Evolutionary conservation across 805 yeast genomes (phyloP), one percentile per base, ranked within the genome.

Genomic region (Candida methanosorbosa): DNA sequence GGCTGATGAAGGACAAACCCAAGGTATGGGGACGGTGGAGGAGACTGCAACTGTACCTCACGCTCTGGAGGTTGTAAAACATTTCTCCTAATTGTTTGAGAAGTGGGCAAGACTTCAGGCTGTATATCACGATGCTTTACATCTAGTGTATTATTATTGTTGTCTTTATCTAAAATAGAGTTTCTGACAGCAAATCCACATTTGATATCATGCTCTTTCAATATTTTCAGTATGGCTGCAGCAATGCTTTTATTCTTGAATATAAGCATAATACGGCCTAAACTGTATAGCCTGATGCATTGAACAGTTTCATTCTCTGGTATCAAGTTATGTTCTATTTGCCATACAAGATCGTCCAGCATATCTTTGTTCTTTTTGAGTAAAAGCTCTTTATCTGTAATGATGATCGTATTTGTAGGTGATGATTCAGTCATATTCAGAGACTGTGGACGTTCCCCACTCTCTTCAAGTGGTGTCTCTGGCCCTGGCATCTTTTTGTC

Each of bases 21-120:
- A 18, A 55, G 39, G 33, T 56, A 56, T 4, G 63, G 63, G 1
- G 63, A 57, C 1, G 60, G 51, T 7, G 63, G 63, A 6, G 63
- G 63, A 0, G 63, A 57, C 39, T 53, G 57, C 30, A 56, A 40
- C 31, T 56, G 58, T 1, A 56, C 39, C n/a, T 41, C 45, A 7
- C 52, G 44, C 20, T 45, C 48, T 1, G 61, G 61, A 3, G 50
- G 50, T 16, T 38, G 19, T 16, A 33, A 17, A 22, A 23, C 51
- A 37, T 21, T 24, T 11, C 15, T 24, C 27, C 14, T 24, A 24
- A 11, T 9, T n/a, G 15, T n/a, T 24, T 6, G 25, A 14, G 20
- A 19, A 21, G 24, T 20, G 31, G 18, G n/a, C n/a, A n/a, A n/a
- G n/a, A n/a, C n/a, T n/a, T n/a, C n/a, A n/a, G n/a, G n/a, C n/a